Base-by-base conservation (phyloP, 352 stramenopile genomes). In the Pythium rhizo-oryzae region DNA sequence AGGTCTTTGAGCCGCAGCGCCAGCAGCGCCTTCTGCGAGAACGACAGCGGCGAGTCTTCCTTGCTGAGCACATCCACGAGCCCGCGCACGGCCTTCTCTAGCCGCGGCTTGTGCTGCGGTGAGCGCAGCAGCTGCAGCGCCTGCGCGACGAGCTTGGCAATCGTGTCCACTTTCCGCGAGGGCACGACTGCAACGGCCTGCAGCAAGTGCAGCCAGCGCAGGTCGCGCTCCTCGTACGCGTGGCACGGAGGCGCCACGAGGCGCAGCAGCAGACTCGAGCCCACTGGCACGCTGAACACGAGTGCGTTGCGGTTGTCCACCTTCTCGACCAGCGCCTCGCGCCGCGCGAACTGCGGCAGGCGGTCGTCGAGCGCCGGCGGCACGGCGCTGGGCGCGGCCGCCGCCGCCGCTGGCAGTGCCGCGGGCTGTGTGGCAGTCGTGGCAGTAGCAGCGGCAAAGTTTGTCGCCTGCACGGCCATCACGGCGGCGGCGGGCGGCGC, bases 161-260 rank as follows among this genome's bases (percentile, higher is more conserved):
- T 68, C 62, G 79, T 85, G 23, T 86, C 77, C 35, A 75, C 66
- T 47, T 86, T 83, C 46, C 82, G 67, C 57, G 84, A 93, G 16
- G 87, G 87, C 62, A 93, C 77, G 9, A 80, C 60, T 2, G 82
- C 83, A 44, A 85, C 70, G 11, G 77, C 75, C 58, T 93, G 80
- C 49, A 94, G 74, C 68, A 91, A 62, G 28, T 91, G 84, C 43
- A 94, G 76, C 77, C 87, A 93, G 16, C 82, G 84, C 21, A 75
- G 57, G 60, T 93, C 87, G 16, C 79, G 80, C 69, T 90, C 71
- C 53, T 82, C 81, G 70, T 91, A 92, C 12, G 70, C 59, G 71
- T 90, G 80, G 50, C 60, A 61, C 8, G 63, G 67, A 21, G 84
- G 84, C 12, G 53, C 59, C 16, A 84, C 57, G 25, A 94, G 62